Base-by-base conservation (phyloP, 2,329 filamentous ascomycete species). In the Chrysoporthe puriensis region DNA sequence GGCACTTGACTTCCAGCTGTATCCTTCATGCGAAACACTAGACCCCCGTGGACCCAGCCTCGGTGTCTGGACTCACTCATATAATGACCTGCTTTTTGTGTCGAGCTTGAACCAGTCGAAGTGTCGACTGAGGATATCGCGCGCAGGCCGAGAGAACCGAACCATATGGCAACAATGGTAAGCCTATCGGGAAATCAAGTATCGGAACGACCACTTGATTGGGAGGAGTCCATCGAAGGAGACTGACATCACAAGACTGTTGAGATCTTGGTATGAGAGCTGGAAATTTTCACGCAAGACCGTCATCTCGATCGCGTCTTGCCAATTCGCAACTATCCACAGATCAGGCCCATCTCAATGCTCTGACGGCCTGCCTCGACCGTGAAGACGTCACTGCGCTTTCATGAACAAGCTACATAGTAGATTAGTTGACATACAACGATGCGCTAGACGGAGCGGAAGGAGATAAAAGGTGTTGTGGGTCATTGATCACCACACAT, bases 81-180 rank as follows among this genome's bases (percentile, higher is more conserved):
- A 9, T 54, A 54, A 26, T 14, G 50, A 54, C 50, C 50, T 54
- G 50, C 50, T 54, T 54, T 18, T 54, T 54, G 26, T 13, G 50
- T 54, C 50, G 21, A 32, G 13, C n/a, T 54, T 26, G 14, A 54
- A 11, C 26, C 13, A 11, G 50, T 32, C 26, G 21, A 16, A 54
- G 50, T 34, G 21, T 13, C 13, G 11, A 16, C 34, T 13, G 26
- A 54, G 50, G 26, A 32, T 54, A 54, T 54, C 50, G 50, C 26
- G 26, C 50, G 50, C 50, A 54, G 50, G 50, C 50, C 50, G 50
- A 54, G 50, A 21, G 50, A 5, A 32, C 50, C 50, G 50, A 54
- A 14, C 11, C 21, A 32, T 21, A 54, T 54, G 32, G 50, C 50
- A 34, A 16, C 50, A 54, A 21, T 34, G 50, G 21, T 21, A 34